Evolutionary conservation across 2,329 filamentous ascomycete species (phyloP).

Genomic region (Fonsecaea multimorphosa): DNA sequence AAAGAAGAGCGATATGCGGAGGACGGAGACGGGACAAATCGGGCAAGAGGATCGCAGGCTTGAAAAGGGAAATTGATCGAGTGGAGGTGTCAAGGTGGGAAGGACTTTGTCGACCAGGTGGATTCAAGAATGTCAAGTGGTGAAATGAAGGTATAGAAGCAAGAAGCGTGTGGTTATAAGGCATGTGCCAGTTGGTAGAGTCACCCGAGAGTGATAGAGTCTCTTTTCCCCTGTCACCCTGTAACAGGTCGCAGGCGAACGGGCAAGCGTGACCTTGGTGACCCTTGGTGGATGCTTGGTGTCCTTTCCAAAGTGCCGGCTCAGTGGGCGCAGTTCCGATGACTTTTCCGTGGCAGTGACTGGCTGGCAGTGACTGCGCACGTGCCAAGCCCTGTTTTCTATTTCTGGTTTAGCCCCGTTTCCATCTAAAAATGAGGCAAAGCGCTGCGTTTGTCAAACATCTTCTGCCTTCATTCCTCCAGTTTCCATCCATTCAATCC

Average conservation of each 20-base stretch:
- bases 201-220: conserved; percentile 2
- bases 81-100: conserved; percentile 8
- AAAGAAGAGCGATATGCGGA: conserved; percentile 13
- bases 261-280: not conserved
- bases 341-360: conserved; percentile 3
- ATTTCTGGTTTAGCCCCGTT: conserved; percentile 8
- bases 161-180: not conserved
- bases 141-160: conserved; percentile 10
- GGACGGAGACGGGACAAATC: conserved; percentile 27
- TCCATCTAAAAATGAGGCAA: conserved; percentile 4
- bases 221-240: not conserved
- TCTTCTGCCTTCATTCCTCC: not conserved
- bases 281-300: too few species aligned
- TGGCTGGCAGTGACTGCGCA: conserved; percentile 1
- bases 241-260: not conserved
- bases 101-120: not conserved
- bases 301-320: not conserved
- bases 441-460: not conserved
- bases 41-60: conserved; percentile 26
- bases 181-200: conserved; percentile 1
- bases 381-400: not conserved
- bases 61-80: conserved; percentile 3
- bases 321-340: not conserved
- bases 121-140: conserved; percentile 2
- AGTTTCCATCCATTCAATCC: conserved; percentile 11